A percentile compares a stretch with the other conserved stretches of the same genome.
Conservation (phyloP, 73 alveolate genomes). For the Tetrahymena thermophila region DNA sequence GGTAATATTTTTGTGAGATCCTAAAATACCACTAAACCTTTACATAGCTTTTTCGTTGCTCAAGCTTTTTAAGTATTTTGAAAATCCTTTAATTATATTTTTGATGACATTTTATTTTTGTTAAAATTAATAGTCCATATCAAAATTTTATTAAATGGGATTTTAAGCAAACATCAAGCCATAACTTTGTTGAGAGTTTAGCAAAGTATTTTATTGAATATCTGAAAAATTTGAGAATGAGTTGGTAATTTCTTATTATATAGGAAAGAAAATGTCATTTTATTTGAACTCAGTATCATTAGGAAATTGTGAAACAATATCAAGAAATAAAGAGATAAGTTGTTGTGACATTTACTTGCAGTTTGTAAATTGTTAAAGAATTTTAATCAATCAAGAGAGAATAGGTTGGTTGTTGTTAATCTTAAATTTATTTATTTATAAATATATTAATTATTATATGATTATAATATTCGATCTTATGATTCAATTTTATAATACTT, state of each 20-base stretch:
- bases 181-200: neutral
- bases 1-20: neutral
- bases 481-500: neutral
- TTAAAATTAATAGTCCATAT: neutral
- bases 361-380: too few relatives aligned
- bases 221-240: neutral
- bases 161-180: too few relatives aligned
- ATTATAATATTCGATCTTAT: neutral
- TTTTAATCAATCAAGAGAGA: neutral
- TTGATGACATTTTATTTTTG: neutral
- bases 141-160: neutral
- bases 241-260: neutral
- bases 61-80: neutral
- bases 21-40: neutral
- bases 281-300: neutral
- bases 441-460: too few relatives aligned
- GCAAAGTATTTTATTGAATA: neutral
- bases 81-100: neutral
- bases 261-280: neutral
- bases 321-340: neutral
- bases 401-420: neutral
- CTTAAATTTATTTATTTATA: neutral
- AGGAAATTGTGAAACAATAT: neutral
- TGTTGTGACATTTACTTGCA: neutral
- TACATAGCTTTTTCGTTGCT: neutral